Base-by-base conservation (phyloP, 164 flowering plant genomes). In the Litsea cubeba region DNA sequence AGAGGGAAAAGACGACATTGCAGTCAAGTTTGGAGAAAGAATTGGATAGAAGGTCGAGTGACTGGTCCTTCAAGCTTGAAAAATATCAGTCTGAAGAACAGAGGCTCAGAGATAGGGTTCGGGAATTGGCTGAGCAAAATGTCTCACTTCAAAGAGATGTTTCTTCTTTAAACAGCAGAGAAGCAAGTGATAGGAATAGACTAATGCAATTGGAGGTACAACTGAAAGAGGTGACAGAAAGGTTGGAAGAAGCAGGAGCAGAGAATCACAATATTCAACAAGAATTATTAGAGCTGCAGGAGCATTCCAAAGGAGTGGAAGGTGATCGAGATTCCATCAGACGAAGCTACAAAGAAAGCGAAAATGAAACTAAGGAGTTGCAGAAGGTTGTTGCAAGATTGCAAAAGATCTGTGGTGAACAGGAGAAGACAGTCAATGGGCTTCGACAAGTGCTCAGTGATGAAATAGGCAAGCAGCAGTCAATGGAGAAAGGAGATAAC, bases 51-150 rank as follows among this genome's bases (percentile, higher is more conserved):
- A 88, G 97, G 83, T 92, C 97, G 3, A 85, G 73, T 75, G 97
- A 96, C 62, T 92, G 98, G 97, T 87, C 97, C 23, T 77, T 71
- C 25, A 92, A 92, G 86, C 87, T 92, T 69, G 96, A 91, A 76
- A 94, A 87, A 69, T 92, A 78, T 76, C 91, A 88, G 71, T 58
- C 76, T n/a, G 98, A 96, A 83, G 99, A 96, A 79, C 87, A 89
- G 76, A 91, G 94, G 85, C 91, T 96, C 24, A 88, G 98, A 22
- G 95, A 94, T 65, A 88, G 99, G 68, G 93, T 92, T 32, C 85
- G 95, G 80, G 97, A 96, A 78, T 90, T 96, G n/a, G 98, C 98
- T 40, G 98, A 96, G 84, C 97, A 91, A 68, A 94, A 94, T 83
- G 98, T 94, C 62, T 85, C 91, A 3, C 88, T 94, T 62, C 99